These are phyloP conservation scores for Cyamopsis tetragonoloba DNA, from an alignment of 306 rosid genomes.

Conservation along the genomic window DNA sequence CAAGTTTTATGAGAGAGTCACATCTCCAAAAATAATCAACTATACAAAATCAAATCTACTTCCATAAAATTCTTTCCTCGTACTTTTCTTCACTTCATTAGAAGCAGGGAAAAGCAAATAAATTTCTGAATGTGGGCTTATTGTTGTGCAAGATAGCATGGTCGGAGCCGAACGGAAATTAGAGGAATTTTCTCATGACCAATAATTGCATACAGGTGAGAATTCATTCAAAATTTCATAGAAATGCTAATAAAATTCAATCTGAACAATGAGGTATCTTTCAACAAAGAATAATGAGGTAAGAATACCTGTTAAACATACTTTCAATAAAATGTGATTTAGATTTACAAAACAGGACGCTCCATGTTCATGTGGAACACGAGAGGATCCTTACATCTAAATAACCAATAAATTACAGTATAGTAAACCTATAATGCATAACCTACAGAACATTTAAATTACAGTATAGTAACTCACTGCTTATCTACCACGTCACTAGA, in stretches of 20 bases:
- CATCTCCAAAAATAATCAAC: too few species aligned
- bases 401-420: conserved; percentile 28
- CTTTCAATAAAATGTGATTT: conserved; percentile 15
- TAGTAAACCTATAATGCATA: conserved; percentile 14
- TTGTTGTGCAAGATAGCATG: too few species aligned
- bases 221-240: not conserved
- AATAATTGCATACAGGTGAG: not conserved
- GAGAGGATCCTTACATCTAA: conserved; percentile 13
- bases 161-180: too few species aligned
- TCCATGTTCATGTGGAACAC: conserved; percentile 22
- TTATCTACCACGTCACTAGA: conserved; percentile 33
- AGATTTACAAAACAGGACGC: conserved; percentile 34
- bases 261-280: not conserved
- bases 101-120: too few species aligned
- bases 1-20: too few species aligned
- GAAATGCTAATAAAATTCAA: not conserved
- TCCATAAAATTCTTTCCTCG: too few species aligned
- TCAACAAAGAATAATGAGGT: too few species aligned
- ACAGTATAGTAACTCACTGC: conserved; percentile 29
- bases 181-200: too few species aligned
- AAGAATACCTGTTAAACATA: conserved; percentile 7
- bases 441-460: conserved; percentile 30
- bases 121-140: too few species aligned
- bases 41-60: too few species aligned
- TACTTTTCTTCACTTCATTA: too few species aligned